Percentiles rank a stretch among this genome's conserved stretches.
Evolutionary conservation across 169 alveolate species (phyloP).

Genomic region (Sarcocystis neurona): DNA sequence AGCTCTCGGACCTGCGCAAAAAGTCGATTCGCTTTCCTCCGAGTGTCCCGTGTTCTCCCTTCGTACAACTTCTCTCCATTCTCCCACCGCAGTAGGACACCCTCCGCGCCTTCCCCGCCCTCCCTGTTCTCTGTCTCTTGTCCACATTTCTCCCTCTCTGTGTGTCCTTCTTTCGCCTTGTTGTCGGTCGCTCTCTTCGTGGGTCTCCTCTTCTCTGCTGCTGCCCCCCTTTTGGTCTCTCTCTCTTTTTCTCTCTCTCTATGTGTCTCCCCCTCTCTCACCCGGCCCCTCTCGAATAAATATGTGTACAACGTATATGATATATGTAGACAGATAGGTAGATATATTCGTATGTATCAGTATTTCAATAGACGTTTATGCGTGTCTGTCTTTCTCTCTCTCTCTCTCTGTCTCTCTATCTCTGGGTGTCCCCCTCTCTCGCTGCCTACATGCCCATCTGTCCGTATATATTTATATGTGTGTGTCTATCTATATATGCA

Average conservation of each 20-base stretch:
- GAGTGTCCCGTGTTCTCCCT: conserved; percentile 93
- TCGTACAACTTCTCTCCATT: conserved; percentile 95
- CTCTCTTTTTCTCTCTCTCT: neutral
- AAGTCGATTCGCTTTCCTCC: conserved; percentile 58
- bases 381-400: neutral
- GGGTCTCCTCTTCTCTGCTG: no score
- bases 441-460: neutral
- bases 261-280: neutral
- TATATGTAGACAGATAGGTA: neutral
- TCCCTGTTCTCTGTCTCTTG: no score
- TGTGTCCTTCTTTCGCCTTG: no score
- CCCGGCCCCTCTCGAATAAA: neutral
- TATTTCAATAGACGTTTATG: neutral
- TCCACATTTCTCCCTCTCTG: no score
- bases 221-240: neutral
- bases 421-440: neutral
- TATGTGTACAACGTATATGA: neutral
- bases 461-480: no score
- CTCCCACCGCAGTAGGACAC: conserved; percentile 93
- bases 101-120: no score
- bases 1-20: conserved; percentile 26
- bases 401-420: neutral
- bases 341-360: neutral
- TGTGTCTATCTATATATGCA: neutral
- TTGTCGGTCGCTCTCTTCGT: no score